Evolutionary conservation across 2,329 filamentous ascomycete genomes (phyloP), one percentile per base, ranked within the genome.

Genomic region (Thelonectria rubi): DNA sequence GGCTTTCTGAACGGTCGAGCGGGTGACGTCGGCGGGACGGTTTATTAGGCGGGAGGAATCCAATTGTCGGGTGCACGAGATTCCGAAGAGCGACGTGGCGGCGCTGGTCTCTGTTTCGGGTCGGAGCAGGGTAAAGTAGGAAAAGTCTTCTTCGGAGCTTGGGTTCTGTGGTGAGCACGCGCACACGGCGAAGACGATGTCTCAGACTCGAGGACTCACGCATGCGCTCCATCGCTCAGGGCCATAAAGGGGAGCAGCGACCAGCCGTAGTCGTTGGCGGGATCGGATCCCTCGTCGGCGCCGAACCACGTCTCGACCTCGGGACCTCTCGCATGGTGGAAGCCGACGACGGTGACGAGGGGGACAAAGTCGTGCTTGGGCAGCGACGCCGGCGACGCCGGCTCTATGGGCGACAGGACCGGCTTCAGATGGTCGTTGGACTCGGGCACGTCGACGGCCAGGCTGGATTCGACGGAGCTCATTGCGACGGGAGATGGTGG

Each of bases 1-100:
- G 14, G 94, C 95, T 81, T 99, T 99, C 76, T 99, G 95, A 43
- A 99, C 95, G 1, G 95, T 97, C 62, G 93, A 97, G 64, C 95
- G 86, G n/a, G 95, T 99, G 53, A 99, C 95, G 60, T 98, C 94
- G 52, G 91, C 82, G 0, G 93, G 91, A 26, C 92, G 87, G 73
- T 92, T 88, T 67, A 93, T 85, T 65, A 99, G 83, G 70, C 89
- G 83, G 14, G 88, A 87, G 15, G 93, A 86, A 73, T 97, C 92
- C 72, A 99, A 86, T 79, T 98, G 95, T 62, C 94, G 87, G 15
- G 94, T 97, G 77, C 95, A 99, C 17, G 93, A 91, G 74, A 99
- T 97, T 64, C 95, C 95, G 75, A 99, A 99, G 20, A 99, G 87
- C 21, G 93, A 97, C 2, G 92, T 93, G 30, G 88, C 87, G 7